These are phyloP conservation scores for Ophiostoma triangulosporum DNA, from an alignment of 2,329 filamentous ascomycete species.

Conservation along the genomic window DNA sequence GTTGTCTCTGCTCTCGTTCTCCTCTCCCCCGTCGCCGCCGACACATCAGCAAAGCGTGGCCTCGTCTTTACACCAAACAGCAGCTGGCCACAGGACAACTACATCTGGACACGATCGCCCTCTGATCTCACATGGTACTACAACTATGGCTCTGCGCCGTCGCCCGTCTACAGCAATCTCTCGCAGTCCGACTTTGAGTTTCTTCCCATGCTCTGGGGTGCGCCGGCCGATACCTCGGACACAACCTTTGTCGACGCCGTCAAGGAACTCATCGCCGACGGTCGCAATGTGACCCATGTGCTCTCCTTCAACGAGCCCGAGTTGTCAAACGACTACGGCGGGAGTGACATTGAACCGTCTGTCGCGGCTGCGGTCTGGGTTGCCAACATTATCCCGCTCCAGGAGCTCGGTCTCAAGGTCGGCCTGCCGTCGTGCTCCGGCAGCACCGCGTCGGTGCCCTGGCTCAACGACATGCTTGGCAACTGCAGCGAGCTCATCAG, in stretches of 20 bases:
- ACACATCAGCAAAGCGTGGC: slow-evolving; percentile 49
- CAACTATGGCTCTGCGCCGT: slow-evolving; percentile 54
- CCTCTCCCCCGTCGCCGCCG: slow-evolving; percentile 15
- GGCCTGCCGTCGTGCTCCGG: slow-evolving; percentile 61
- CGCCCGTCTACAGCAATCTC: slow-evolving; percentile 33
- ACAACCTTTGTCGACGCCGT: slow-evolving; percentile 50
- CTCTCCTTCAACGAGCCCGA: slow-evolving; percentile 76
- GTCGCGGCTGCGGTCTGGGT: slow-evolving; percentile 57
- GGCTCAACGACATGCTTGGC: slow-evolving; percentile 52
- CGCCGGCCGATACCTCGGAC: slow-evolving; percentile 31
- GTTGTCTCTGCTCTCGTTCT: background rate
- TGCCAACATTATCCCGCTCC: slow-evolving; percentile 55
- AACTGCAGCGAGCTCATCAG: slow-evolving; percentile 46
- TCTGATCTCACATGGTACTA: slow-evolving; percentile 71
- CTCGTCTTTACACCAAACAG: slow-evolving; percentile 52
- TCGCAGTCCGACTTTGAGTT: slow-evolving; percentile 51
- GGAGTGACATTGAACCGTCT: slow-evolving; percentile 45
- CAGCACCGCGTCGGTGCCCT: slow-evolving; percentile 43
- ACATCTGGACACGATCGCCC: slow-evolving; percentile 44
- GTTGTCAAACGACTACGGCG: slow-evolving; percentile 38
- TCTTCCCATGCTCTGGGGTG: slow-evolving; percentile 70
- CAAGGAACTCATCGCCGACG: slow-evolving; percentile 35
- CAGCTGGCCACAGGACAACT: slow-evolving; percentile 45
- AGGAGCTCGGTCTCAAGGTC: slow-evolving; percentile 48
- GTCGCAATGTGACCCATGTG: slow-evolving; percentile 49